These are phyloP conservation scores for Digitaria exilis DNA, from an alignment of 202 grass and related monocot species.

Conservation along the genomic window DNA sequence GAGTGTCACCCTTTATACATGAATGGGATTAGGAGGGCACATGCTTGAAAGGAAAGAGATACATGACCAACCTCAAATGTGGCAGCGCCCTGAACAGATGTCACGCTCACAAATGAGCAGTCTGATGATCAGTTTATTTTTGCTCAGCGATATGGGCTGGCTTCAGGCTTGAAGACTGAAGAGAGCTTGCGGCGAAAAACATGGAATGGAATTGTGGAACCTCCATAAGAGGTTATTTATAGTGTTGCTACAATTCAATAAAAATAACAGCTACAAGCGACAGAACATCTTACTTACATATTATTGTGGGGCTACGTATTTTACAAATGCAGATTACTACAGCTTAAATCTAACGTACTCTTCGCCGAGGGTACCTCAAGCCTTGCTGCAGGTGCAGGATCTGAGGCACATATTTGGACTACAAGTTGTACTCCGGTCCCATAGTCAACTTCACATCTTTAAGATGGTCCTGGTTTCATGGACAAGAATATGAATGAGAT, in stretches of 20 bases:
- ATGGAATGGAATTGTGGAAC: slow-evolving; percentile 3
- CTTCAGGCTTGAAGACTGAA: neutral
- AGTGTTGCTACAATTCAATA: slow-evolving; percentile 38
- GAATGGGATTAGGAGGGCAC: slow-evolving; percentile 36
- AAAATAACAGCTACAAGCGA: slow-evolving; percentile 19
- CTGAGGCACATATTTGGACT: slow-evolving; percentile 33
- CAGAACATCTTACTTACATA: slow-evolving; percentile 48
- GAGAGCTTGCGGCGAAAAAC: neutral
- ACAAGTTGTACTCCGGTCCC: slow-evolving; percentile 47
- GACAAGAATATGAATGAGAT: slow-evolving; percentile 34
- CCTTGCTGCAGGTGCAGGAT: neutral
- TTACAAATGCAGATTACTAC: slow-evolving; percentile 48
- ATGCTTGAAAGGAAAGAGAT: slow-evolving; percentile 60
- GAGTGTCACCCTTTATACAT: slow-evolving; percentile 27
- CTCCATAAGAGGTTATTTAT: slow-evolving; percentile 34
- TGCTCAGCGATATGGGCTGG: neutral
- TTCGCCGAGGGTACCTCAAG: slow-evolving; percentile 15
- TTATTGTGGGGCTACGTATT: slow-evolving; percentile 51
- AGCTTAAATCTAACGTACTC: slow-evolving; percentile 32
- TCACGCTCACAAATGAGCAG: slow-evolving; percentile 28
- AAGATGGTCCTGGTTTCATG: slow-evolving; percentile 45
- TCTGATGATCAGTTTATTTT: slow-evolving; percentile 8
- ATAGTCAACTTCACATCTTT: slow-evolving; percentile 8
- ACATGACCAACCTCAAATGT: slow-evolving; percentile 33
- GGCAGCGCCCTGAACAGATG: slow-evolving; percentile 1